Evolutionary conservation across 495 filamentous ascomycete species (phyloP), one percentile per base, ranked within the genome.

Genomic region (Tuber aestivum): DNA sequence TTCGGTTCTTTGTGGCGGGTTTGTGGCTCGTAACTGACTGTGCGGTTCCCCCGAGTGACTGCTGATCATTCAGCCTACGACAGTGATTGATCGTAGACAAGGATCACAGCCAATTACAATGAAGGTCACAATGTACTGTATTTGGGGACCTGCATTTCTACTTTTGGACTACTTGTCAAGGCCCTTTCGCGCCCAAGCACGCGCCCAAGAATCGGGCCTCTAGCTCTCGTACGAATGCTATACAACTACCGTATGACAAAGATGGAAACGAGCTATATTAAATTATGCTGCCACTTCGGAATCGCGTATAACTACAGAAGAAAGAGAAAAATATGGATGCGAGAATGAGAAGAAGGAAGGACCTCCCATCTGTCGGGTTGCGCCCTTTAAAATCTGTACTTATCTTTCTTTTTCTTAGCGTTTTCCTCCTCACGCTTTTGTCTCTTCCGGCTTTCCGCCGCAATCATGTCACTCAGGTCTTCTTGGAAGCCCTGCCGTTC

Each of bases 381-480:
- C 72, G 38, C 27, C 37, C 40, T 70, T 73, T 83, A 83, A 78
- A 83, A 83, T 70, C 82, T 83, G 56, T 83, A 83, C 72, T 83
- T 83, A 70, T 83, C 82, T 48, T 83, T 83, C 77, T 79, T 83
- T 48, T 77, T 83, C 73, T 83, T 83, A 2, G 78, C 81, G n/a
- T 83, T 83, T 84, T 96, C 92, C 83, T 94, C 92, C 77, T 97
- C 94, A 78, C 90, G 87, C 87, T 93, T 94, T 83, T 92, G 87
- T 84, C 94, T 87, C 86, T 97, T 97, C 74, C 93, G 88, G 83
- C 91, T 94, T 85, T 98, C 95, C 78, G 91, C 90, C 44, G 93
- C 94, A 87, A 98, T 97, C 95, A 99, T 97, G 82, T 97, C 92
- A 83, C 91, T 96, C 70, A 99, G 84, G 83, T 97, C 95, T 81